phyloP scores from a whole-genome alignment of 352 stramenopile species.

The Globisporangium alternatum region DNA sequence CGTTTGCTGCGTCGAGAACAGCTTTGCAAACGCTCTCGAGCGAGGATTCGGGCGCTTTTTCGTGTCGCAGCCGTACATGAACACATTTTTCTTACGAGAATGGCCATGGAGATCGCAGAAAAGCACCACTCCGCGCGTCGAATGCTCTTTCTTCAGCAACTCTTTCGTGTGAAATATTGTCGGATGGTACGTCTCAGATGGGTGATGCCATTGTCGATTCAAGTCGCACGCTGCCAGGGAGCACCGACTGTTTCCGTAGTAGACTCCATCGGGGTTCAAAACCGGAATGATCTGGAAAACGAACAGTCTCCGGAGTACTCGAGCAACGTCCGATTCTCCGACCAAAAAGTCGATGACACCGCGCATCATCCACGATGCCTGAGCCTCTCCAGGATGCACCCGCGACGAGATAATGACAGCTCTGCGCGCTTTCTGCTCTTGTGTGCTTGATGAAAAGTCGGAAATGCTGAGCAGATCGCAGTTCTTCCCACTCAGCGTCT shows the following conservation, averaged over 20 bases:
- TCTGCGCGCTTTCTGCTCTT: slow-evolving; percentile 34
- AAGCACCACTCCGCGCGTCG: slow-evolving; percentile 63
- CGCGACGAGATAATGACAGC: slow-evolving; percentile 82
- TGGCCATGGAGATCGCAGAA: slow-evolving; percentile 93
- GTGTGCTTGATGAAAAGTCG: slow-evolving; percentile 32
- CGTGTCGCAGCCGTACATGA: slow-evolving; percentile 94
- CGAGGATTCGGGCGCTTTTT: slow-evolving; percentile 79
- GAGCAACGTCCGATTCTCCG: slow-evolving; percentile 49
- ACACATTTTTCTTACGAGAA: slow-evolving; percentile 92
- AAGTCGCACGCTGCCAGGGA: slow-evolving; percentile 79
- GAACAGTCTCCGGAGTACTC: slow-evolving; percentile 80
- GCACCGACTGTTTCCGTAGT: slow-evolving; percentile 91
- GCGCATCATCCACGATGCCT: slow-evolving; percentile 94
- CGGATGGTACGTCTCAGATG: slow-evolving; percentile 66
- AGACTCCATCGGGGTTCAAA: slow-evolving; percentile 93
- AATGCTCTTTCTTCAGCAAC: slow-evolving; percentile 58
- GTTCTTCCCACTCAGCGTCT: slow-evolving; percentile 46
- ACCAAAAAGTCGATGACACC: slow-evolving; percentile 90
- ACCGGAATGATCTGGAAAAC: slow-evolving; percentile 93
- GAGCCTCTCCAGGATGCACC: slow-evolving; percentile 89
- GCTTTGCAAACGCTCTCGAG: slow-evolving; percentile 68
- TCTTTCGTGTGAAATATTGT: slow-evolving; percentile 88
- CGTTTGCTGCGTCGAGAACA: slow-evolving; percentile 60
- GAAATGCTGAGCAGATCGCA: slow-evolving; percentile 82
- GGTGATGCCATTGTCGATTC: slow-evolving; percentile 88